These are phyloP conservation scores for Vitis hybrid DNA, from an alignment of 177 flowering plant genomes.

Conservation along the genomic window DNA sequence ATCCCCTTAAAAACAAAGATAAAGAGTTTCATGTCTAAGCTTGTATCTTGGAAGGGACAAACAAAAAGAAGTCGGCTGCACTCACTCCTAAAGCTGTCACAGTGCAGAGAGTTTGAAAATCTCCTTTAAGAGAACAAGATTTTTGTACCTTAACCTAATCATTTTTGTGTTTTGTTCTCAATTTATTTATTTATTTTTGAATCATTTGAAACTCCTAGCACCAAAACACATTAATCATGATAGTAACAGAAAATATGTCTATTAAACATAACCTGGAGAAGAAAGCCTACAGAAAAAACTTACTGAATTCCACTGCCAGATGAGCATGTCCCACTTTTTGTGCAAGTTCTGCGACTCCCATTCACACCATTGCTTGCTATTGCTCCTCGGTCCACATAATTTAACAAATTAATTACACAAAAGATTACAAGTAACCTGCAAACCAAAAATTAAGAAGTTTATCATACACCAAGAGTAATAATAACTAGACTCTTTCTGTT, in stretches of 20 bases:
- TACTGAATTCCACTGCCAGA: constrained; percentile 91
- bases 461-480: neutral
- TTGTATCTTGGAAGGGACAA: no score
- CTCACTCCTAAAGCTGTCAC: no score
- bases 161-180: no score
- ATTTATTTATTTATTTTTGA: no score
- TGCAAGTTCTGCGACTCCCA: constrained; percentile 61
- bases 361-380: constrained; percentile 99
- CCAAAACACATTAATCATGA: no score
- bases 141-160: fast-evolving
- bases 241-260: no score
- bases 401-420: constrained; percentile 78
- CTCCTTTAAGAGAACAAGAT: no score
- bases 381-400: constrained; percentile 90
- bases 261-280: neutral
- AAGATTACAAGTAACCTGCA: constrained; percentile 77
- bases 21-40: no score
- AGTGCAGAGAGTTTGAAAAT: no score
- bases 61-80: no score
- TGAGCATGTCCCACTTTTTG: constrained; percentile 60
- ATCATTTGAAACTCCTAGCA: no score
- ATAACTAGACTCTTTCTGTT: neutral
- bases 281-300: constrained; percentile 24
- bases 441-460: constrained; percentile 3
- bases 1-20: no score